A percentile compares a stretch with the other conserved stretches of the same genome.
Evolutionary conservation across 1,139 yeast genomes (phyloP).

Genomic region (Yamadazyma friedrichii): DNA sequence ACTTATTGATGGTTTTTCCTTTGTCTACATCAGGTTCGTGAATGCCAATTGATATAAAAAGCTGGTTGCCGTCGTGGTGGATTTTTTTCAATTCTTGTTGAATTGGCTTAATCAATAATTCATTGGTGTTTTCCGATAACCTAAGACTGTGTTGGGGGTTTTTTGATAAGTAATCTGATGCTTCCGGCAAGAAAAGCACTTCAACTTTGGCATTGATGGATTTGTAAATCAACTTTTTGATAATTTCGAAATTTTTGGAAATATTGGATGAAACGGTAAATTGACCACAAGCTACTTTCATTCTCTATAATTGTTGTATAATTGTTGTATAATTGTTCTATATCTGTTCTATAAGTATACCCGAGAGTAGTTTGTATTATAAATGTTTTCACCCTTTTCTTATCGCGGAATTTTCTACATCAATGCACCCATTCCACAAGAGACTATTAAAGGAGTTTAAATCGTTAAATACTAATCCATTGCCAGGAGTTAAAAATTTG

Average conservation of each 20-base stretch:
- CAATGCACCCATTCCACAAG: slow-evolving; percentile 31
- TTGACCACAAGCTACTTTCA: slow-evolving; percentile 78
- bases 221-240: slow-evolving; percentile 53
- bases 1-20: slow-evolving; percentile 61
- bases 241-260: slow-evolving; percentile 56
- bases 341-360: no score
- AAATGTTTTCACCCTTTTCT: background rate
- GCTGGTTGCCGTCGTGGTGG: slow-evolving; percentile 13
- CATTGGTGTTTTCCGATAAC: slow-evolving; percentile 52
- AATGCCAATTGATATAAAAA: slow-evolving; percentile 60
- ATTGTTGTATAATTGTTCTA: no score
- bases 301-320: background rate
- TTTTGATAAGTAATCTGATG: slow-evolving; percentile 80
- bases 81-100: slow-evolving; percentile 40
- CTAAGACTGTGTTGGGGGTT: slow-evolving; percentile 63
- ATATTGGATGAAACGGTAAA: slow-evolving; percentile 72
- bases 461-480: slow-evolving; percentile 17
- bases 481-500: slow-evolving; percentile 31
- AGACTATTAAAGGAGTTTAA: slow-evolving; percentile 45
- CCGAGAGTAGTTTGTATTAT: no score
- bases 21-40: slow-evolving; percentile 66
- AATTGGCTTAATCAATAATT: slow-evolving; percentile 52
- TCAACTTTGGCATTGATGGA: slow-evolving; percentile 62
- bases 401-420: slow-evolving; percentile 2
- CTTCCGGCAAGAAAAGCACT: slow-evolving; percentile 86